phyloP scores from a whole-genome alignment of 352 stramenopile genomes.

The Globisporangium cylindrosporum region DNA sequence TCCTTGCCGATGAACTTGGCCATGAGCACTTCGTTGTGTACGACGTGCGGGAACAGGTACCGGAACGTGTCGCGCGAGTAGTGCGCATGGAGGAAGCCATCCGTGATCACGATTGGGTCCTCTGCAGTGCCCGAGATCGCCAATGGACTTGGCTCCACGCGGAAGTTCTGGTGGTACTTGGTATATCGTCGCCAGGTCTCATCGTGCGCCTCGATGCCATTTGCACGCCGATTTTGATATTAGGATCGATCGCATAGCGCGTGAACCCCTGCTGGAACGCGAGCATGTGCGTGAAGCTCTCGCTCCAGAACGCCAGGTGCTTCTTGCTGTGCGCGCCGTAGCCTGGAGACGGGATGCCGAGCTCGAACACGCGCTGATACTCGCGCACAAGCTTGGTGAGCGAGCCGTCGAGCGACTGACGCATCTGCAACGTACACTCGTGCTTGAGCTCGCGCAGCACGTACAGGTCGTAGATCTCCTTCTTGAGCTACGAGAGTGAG shows the following conservation, averaged over 20 bases:
- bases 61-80: neutral
- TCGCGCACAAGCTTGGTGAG: conserved; percentile 2
- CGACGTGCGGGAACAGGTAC: neutral
- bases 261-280: neutral
- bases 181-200: conserved; percentile 5
- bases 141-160: neutral
- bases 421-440: neutral
- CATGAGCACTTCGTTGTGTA: conserved; percentile 2
- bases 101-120: neutral
- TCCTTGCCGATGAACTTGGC: neutral
- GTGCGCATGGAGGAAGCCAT: neutral
- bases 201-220: neutral
- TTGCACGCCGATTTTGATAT: neutral
- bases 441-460: neutral
- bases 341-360: neutral
- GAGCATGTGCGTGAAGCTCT: neutral
- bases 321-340: neutral
- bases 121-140: neutral
- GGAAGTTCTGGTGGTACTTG: conserved; percentile 7
- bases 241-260: neutral
- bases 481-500: neutral
- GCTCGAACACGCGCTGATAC: neutral
- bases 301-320: neutral
- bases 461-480: conserved; percentile 5
- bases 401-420: neutral